Percentiles rank a stretch among this genome's conserved stretches.
phyloP scores from a whole-genome alignment of 2,329 filamentous ascomycete genomes.

The Cytospora schulzeri region DNA sequence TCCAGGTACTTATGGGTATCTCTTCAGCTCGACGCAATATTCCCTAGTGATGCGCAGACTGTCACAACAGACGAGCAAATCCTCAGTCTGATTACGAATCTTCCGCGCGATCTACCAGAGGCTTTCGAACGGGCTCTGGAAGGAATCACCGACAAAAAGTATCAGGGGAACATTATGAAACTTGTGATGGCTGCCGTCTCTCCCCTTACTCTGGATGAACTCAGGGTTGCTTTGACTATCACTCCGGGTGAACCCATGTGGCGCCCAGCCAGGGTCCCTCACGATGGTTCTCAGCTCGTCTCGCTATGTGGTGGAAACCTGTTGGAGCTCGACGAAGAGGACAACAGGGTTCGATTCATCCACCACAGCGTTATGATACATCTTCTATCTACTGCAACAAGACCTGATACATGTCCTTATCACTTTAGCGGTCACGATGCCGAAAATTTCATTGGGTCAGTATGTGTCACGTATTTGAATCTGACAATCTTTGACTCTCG shows the following conservation, averaged over 20 bases:
- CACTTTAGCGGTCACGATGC: conserved; percentile 4
- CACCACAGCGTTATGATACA: conserved; percentile 21
- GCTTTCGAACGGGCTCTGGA: conserved; percentile 15
- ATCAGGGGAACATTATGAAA: conserved; percentile 12
- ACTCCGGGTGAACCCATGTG: neutral
- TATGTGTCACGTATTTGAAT: conserved; percentile 18
- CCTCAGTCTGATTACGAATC: neutral
- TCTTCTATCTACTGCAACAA: neutral
- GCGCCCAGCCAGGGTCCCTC: neutral
- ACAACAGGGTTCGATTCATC: conserved; percentile 11
- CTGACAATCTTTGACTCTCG: neutral
- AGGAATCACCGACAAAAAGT: neutral
- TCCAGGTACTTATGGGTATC: conserved; percentile 14
- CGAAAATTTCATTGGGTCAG: conserved; percentile 4
- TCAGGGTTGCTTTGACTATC: conserved; percentile 10
- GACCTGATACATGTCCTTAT: neutral
- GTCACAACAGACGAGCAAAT: conserved; percentile 1
- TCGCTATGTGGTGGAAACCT: conserved; percentile 12
- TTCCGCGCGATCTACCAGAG: conserved; percentile 11
- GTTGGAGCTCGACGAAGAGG: conserved; percentile 19
- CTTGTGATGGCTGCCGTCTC: neutral
- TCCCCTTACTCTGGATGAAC: conserved; percentile 6
- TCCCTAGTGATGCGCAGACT: neutral
- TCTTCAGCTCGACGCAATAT: conserved; percentile 9
- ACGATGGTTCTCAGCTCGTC: neutral